phyloP scores from a whole-genome alignment of 768 basidiomycete genomes.

The Boletus sp. region DNA sequence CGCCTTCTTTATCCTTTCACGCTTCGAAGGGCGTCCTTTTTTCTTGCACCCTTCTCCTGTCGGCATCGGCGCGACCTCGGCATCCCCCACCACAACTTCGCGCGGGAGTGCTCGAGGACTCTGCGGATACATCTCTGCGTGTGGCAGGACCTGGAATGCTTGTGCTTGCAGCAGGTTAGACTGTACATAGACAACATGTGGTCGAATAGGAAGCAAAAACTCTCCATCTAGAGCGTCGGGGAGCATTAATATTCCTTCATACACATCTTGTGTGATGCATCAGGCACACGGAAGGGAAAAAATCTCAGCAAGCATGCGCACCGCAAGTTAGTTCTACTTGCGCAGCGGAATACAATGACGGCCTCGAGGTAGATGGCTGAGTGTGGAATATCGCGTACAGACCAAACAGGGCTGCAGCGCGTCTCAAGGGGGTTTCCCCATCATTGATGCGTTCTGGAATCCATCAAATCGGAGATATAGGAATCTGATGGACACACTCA shows the following conservation, averaged over 20 bases:
- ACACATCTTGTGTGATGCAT: slow-evolving; percentile 47
- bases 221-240: slow-evolving; percentile 43
- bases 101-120: slow-evolving; percentile 68
- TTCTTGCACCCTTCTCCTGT: slow-evolving; percentile 37
- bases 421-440: slow-evolving; percentile 50
- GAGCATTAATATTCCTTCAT: slow-evolving; percentile 45
- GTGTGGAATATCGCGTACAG: slow-evolving; percentile 68
- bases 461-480: neutral
- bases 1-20: slow-evolving; percentile 55
- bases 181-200: slow-evolving; percentile 49
- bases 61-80: slow-evolving; percentile 1
- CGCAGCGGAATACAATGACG: slow-evolving; percentile 46
- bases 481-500: slow-evolving; percentile 28
- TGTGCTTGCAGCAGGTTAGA: slow-evolving; percentile 44
- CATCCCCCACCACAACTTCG: slow-evolving; percentile 53
- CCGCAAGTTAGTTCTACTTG: slow-evolving; percentile 63
- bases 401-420: slow-evolving; percentile 61
- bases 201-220: slow-evolving; percentile 44
- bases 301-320: slow-evolving; percentile 20
- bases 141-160: slow-evolving; percentile 61
- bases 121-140: slow-evolving; percentile 44
- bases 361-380: slow-evolving; percentile 56
- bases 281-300: neutral
- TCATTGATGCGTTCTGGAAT: slow-evolving; percentile 50
- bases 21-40: slow-evolving; percentile 61